A percentile compares a stretch with the other conserved stretches of the same genome.
These are phyloP conservation scores for Spiromastix sp. DNA, from an alignment of 2,329 filamentous ascomycete species.

Conservation along the genomic window DNA sequence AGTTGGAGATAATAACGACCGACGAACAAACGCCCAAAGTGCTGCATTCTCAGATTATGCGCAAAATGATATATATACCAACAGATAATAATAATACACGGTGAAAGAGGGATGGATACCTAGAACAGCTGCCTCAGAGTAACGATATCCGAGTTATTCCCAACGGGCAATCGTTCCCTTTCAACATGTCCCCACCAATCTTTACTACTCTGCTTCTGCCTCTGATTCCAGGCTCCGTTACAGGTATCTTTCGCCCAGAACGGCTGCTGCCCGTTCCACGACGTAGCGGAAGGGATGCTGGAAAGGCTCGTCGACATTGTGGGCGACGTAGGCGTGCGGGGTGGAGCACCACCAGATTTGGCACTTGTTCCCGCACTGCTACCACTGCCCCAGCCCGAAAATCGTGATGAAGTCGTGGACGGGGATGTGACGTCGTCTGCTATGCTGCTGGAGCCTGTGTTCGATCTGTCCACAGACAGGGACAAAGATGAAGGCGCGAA, in stretches of 20 bases:
- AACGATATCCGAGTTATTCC: conserved; percentile 1
- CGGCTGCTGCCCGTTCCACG: conserved; percentile 8
- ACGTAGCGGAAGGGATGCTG: neutral
- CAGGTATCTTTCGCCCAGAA: conserved; percentile 34
- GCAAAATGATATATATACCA: no score
- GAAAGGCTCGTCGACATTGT: conserved; percentile 5
- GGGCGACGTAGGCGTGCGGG: conserved; percentile 12
- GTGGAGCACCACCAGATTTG: conserved; percentile 11
- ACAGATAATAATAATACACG: no score
- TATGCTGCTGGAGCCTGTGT: conserved; percentile 6
- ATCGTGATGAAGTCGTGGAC: conserved; percentile 9
- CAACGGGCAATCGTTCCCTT: conserved; percentile 23
- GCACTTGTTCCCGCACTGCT: conserved; percentile 3
- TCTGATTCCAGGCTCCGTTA: conserved; percentile 34
- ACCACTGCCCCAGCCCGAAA: conserved; percentile 8
- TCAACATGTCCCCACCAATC: conserved; percentile 38
- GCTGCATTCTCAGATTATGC: no score
- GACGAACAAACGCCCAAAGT: no score
- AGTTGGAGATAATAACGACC: no score
- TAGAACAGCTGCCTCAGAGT: conserved; percentile 5
- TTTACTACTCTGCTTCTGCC: conserved; percentile 25
- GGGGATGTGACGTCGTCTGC: conserved; percentile 8
- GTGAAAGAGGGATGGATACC: no score
- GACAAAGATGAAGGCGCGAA: conserved; percentile 23
- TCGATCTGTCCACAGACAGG: conserved; percentile 4